Evolutionary conservation across 768 basidiomycete genomes (phyloP).

Genomic region (Lactarius indigo): DNA sequence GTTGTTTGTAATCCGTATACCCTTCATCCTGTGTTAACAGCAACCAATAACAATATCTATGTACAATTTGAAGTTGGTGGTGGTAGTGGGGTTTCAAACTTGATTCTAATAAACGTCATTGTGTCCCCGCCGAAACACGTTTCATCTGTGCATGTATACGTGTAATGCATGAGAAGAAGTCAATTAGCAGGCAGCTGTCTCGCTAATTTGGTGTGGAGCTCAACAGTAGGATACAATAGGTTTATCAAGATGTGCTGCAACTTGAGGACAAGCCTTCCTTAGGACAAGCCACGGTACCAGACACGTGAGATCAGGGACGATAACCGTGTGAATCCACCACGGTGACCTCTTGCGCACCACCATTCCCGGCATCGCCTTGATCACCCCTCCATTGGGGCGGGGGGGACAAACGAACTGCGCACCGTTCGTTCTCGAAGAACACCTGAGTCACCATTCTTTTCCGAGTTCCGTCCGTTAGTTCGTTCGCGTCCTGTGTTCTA

Average conservation of each 20-base stretch:
- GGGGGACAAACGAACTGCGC: no score
- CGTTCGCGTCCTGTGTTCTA: neutral
- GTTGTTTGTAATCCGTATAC: constrained; percentile 13
- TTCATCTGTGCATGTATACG: neutral
- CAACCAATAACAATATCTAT: constrained; percentile 14
- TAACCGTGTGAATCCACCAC: neutral
- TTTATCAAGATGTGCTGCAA: no score
- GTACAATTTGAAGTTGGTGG: constrained; percentile 2
- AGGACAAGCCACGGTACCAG: no score
- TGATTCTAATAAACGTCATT: constrained; percentile 1
- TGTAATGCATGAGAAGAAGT: neutral
- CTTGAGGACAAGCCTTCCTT: no score
- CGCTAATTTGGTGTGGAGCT: neutral
- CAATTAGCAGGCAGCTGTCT: neutral
- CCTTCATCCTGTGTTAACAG: constrained; percentile 6
- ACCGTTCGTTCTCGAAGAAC: neutral
- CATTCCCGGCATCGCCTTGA: no score
- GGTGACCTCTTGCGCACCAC: neutral
- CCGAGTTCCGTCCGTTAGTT: neutral
- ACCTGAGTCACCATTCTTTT: neutral
- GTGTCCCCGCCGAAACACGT: neutral
- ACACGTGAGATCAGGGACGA: neutral
- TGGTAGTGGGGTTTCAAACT: neutral
- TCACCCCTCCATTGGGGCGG: no score
- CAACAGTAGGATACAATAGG: no score